A percentile compares a stretch with the other conserved stretches of the same genome.
phyloP scores from a whole-genome alignment of 306 rosid genomes.

The Cicer judaicum region DNA sequence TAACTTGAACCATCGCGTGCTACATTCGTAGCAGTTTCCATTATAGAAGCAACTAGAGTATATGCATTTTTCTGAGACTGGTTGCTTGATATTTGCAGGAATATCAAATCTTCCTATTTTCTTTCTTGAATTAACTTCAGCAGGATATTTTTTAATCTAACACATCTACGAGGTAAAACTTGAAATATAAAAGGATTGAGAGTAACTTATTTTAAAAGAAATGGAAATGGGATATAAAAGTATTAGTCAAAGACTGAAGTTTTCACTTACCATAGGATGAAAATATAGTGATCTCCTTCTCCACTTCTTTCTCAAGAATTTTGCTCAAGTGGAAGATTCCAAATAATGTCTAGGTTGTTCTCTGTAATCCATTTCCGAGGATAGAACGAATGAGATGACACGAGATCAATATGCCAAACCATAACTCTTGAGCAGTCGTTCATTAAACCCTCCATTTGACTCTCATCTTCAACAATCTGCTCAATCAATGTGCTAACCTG shows the following conservation, averaged over 20 bases:
- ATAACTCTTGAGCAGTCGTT: constrained; percentile 69
- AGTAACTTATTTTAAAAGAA: constrained; percentile 15
- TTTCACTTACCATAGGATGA: constrained; percentile 42
- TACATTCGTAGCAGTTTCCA: constrained; percentile 10
- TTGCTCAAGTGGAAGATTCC: constrained; percentile 57
- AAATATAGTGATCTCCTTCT: constrained; percentile 30
- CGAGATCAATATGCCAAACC: constrained; percentile 75
- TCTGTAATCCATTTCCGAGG: constrained; percentile 67
- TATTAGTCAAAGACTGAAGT: constrained; percentile 25
- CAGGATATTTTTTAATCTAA: constrained; percentile 1
- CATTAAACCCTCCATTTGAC: constrained; percentile 84
- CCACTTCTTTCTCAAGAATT: constrained; percentile 38
- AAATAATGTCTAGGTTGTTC: constrained; percentile 66
- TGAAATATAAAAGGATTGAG: constrained; percentile 13
- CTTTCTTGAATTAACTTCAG: too few relatives aligned
- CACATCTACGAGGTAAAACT: constrained; percentile 16
- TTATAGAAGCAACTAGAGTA: constrained; percentile 19
- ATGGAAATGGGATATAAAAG: constrained; percentile 26
- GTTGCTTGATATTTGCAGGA: too few relatives aligned
- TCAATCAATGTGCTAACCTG: constrained; percentile 83
- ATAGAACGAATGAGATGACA: constrained; percentile 56
- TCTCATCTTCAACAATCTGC: constrained; percentile 88
- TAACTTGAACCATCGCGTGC: neutral
- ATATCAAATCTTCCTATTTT: too few relatives aligned
- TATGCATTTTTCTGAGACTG: too few relatives aligned